Evolutionary conservation across 192 early-diverging fungal species (phyloP), one percentile per base, ranked within the genome.

Genomic region (Coemansia sp.): DNA sequence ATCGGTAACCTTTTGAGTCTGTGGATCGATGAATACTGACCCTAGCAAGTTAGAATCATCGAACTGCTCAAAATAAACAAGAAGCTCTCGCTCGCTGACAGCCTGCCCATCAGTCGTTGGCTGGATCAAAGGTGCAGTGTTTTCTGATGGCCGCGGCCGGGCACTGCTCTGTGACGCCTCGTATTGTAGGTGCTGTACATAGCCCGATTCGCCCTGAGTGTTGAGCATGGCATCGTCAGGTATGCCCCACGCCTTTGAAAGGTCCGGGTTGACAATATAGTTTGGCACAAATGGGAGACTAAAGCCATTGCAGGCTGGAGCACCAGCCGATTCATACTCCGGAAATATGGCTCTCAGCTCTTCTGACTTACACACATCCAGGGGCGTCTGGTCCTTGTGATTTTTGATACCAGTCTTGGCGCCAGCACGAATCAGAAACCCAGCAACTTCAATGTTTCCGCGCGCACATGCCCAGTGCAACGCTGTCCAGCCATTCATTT

Each of bases 381-480:
- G 76, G 0, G 90, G 81, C 7, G 84, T 83, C 59, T 90, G 71
- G 9, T 84, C 86, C 62, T 88, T 89, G 56, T 66, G 70, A 66
- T 86, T 90, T 47, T 72, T 68, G 21, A 92, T 23, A 9, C 52
- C 53, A 14, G 69, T 50, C 23, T 84, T 66, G 5, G 94, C 94
- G 12, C 92, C 91, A 32, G 84, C 75, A 14, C 83, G 77, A 59
- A 94, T 54, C 50, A 94, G 68, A 9, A 81, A 53, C 2, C 73
- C 76, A 2, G 88, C 83, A 48, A 92, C 67, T 5, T 79, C 70
- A 11, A 70, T 65, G 64, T 93, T 84, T 11, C 86, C 85, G 56
- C 90, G 84, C 21, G 84, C 81, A 48, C 85, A 68, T 5, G 92
- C 90, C 92, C 92, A 95, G 63, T 92, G 89, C 2, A 95, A 66